Base-by-base conservation (phyloP, 2,329 filamentous ascomycete species). In the Colletotrichum navitas region DNA sequence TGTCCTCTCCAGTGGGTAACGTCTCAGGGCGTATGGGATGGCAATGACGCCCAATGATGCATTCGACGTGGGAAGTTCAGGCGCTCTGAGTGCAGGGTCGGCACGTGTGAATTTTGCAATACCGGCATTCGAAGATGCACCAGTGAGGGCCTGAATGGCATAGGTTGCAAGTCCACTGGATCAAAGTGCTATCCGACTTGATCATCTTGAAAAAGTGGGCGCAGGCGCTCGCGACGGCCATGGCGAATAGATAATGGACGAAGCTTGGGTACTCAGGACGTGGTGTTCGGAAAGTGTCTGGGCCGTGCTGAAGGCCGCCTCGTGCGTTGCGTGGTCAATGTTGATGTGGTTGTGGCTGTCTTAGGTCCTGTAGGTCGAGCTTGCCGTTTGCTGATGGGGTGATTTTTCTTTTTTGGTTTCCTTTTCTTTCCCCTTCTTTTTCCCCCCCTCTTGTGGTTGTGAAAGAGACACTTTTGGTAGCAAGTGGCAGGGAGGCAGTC, bases 111-210 rank as follows among this genome's bases (percentile, higher is more conserved):
- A 91, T 81, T 79, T 90, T 90, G 86, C 91, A 93, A 79, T 91
- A 91, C 73, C 86, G 84, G 82, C 91, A 93, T 79, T 92, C 89
- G 74, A 88, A 92, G 76, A 93, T 92, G 80, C 87, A 87, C 88
- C 89, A 92, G 80, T 90, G 87, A 63, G 90, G 90, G 1, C 90
- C 90, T 2, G 87, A 88, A 72, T 89, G 86, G 78, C 90, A 92
- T 76, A 90, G 81, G 71, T 87, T 85, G 83, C 91, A 93, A 62
- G 85, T 84, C 90, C 90, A 93, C 78, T 90, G 87, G 67, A 93
- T 85, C 65, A 92, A 79, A 14, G 86, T 90, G 77, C 83, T 91
- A 76, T 92, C 89, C 39, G 89, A 90, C 81, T 92, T 92, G 81
- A 92, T 87, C 80, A 92, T 85, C 76, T 85, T 85, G 81, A 92